Percentiles rank a stretch among this genome's conserved stretches.
phyloP scores from a whole-genome alignment of 257 asterid species.

The Anisodus tanguticus region DNA sequence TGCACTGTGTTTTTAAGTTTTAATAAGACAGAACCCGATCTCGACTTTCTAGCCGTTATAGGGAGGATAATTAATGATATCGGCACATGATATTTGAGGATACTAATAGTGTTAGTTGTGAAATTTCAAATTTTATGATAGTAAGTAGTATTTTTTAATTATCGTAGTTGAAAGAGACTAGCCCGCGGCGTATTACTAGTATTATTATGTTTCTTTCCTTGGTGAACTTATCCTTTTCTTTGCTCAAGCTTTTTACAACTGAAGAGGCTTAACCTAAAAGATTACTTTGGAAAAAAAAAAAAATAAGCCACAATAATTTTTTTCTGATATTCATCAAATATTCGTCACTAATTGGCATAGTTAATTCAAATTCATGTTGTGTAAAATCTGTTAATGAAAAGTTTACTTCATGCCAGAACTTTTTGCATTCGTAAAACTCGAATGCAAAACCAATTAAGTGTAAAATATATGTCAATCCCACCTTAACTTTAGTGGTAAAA shows the following conservation, averaged over 20 bases:
- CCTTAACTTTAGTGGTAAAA: too few relatives aligned
- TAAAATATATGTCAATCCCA: too few relatives aligned
- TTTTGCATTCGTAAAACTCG: background rate
- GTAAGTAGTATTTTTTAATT: background rate
- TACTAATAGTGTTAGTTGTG: background rate
- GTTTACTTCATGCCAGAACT: background rate
- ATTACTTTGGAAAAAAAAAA: background rate
- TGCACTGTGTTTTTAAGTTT: background rate
- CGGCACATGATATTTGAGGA: background rate
- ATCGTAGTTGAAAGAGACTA: background rate
- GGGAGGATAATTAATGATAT: background rate
- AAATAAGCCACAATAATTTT: background rate
- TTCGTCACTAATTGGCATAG: background rate
- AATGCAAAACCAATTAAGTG: background rate
- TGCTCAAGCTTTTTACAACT: constrained; percentile 8
- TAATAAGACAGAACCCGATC: background rate
- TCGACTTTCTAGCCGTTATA: background rate
- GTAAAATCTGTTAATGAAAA: background rate
- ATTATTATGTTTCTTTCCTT: background rate
- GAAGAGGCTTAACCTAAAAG: background rate
- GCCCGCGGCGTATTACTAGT: too few relatives aligned
- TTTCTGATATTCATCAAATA: background rate
- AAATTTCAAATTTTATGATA: background rate
- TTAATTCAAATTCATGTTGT: background rate
- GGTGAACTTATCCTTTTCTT: background rate